Evolutionary conservation across 2,329 filamentous ascomycete species (phyloP), one percentile per base, ranked within the genome.

Genomic region (Ceratocystis huliohia): DNA sequence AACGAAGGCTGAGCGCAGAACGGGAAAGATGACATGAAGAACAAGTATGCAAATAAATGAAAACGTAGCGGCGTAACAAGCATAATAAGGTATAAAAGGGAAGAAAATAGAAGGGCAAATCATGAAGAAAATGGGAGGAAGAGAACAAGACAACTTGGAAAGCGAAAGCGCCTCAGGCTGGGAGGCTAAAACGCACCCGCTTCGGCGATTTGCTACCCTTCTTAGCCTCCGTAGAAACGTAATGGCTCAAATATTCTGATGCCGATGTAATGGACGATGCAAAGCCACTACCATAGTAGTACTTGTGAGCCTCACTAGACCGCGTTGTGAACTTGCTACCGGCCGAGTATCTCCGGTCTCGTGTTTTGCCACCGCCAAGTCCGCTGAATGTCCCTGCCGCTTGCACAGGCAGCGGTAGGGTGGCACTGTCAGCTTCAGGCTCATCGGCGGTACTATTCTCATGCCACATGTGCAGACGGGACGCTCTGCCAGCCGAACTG

Each of bases 161-260:
- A 59, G n/a, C 50, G 1, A 56, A 45, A 45, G 50, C 33, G 5
- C 30, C 28, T 59, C 22, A 63, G 5, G 33, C 45, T 10, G 66
- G 66, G 20, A 67, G 30, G 8, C 61, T 67, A 30, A 67, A 67
- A 25, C 66, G 62, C 17, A 67, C 66, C 44, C 56, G 37, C 45
- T 67, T 67, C 8, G 65, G 62, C 7, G 61, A 61, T 22, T 67
- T 67, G 53, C 22, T 61, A 15, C 56, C 64, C 56, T 67, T 67
- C 63, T 67, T 67, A 3, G 45, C 57, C 25, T 67, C 66, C 5
- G 25, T 53, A 1, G 62, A n/a, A n/a, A 63, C 66, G 62, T 65
- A 67, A 37, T 64, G 46, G n/a, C 57, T 50, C 25, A 67, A 33
- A 56, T 65, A 67, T 20, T 64, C 66, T 10, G 41, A 37, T 3